Evolutionary conservation across 495 filamentous ascomycete species (phyloP).

Genomic region (Annulohypoxylon moriforme): DNA sequence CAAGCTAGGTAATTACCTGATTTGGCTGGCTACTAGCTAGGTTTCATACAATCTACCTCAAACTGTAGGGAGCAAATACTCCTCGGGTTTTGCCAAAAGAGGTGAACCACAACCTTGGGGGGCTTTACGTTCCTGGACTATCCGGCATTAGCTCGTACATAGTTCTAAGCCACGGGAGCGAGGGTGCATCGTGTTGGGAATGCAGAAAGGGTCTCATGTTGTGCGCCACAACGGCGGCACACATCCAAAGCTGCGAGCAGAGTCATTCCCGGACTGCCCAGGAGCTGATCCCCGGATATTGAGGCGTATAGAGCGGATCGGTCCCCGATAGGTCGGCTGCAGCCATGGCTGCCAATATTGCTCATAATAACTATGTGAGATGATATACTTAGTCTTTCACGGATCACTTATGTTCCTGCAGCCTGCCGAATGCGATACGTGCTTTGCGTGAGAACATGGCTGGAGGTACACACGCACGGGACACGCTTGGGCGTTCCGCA

Average conservation of each 20-base stretch:
- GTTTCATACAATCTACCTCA: neutral
- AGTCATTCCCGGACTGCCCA: constrained; percentile 6
- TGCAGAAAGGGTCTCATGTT: constrained; percentile 32
- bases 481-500: constrained; percentile 13
- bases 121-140: neutral
- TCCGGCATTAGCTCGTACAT: constrained; percentile 13
- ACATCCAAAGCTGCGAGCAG: constrained; percentile 15
- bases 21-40: constrained; percentile 13
- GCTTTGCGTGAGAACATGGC: constrained; percentile 3
- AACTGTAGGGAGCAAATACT: constrained; percentile 11
- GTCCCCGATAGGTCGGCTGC: constrained; percentile 33
- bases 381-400: constrained; percentile 5
- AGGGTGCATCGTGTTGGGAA: neutral
- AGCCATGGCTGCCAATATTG: neutral
- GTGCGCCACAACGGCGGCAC: constrained; percentile 27
- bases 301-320: neutral
- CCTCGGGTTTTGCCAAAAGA: constrained; percentile 14
- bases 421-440: constrained; percentile 17
- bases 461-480: constrained; percentile 22
- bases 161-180: neutral
- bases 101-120: constrained; percentile 1
- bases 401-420: constrained; percentile 29
- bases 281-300: constrained; percentile 31
- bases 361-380: constrained; percentile 24
- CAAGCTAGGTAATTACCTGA: constrained; percentile 8